Evolutionary conservation across 225 moss, liverwort and hornwort species (phyloP).

Genomic region (Asterella californica): DNA sequence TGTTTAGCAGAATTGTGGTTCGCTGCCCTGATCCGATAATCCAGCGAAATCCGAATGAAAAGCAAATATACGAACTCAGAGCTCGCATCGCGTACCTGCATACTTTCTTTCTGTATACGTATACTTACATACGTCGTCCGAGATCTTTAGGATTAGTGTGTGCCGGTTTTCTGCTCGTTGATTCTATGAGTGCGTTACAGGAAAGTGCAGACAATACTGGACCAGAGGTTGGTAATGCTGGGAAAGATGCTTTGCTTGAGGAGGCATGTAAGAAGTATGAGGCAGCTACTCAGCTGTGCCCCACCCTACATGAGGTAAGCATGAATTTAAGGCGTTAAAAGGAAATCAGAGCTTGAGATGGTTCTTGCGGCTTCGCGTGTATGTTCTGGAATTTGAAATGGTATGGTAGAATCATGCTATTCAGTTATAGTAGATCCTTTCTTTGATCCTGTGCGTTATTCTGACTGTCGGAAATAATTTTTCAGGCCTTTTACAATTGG

Average conservation of each 20-base stretch:
- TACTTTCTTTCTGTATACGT: too few species aligned
- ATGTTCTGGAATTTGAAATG: neutral
- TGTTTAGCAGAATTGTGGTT: neutral
- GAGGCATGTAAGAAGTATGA: constrained; percentile 97
- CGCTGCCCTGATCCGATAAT: neutral
- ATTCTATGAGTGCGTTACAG: constrained; percentile 34
- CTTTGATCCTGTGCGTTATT: too few species aligned
- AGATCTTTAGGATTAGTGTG: neutral
- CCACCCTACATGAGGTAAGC: constrained; percentile 85
- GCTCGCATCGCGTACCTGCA: neutral
- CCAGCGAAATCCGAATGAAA: neutral
- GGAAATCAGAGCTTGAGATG: neutral
- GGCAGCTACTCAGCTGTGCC: constrained; percentile 79
- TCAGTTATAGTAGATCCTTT: neutral
- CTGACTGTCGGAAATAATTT: neutral
- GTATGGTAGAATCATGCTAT: neutral
- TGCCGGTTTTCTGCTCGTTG: neutral
- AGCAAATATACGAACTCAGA: neutral
- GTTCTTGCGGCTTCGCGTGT: neutral
- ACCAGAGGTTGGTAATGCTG: constrained; percentile 71
- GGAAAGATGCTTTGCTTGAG: constrained; percentile 81
- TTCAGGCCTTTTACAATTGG: constrained; percentile 96
- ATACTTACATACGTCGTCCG: neutral
- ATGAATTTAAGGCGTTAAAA: neutral
- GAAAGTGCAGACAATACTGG: constrained; percentile 95